These are phyloP conservation scores for Leonotis leonurus DNA, from an alignment of 257 asterid genomes.

Conservation along the genomic window DNA sequence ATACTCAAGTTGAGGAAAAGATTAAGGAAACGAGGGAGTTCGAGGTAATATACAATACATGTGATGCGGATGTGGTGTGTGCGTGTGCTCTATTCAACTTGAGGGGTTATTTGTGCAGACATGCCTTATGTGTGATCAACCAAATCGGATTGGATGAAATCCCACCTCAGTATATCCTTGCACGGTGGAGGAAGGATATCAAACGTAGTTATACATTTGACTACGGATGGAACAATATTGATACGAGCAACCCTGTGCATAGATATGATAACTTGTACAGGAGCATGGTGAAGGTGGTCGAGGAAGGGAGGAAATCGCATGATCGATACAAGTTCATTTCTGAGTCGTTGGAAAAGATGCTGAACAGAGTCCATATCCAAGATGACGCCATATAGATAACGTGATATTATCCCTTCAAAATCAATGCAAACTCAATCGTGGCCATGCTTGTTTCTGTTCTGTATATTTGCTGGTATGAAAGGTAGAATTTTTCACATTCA, in stretches of 20 bases:
- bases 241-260: slow-evolving; percentile 41
- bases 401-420: neutral
- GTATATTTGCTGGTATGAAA: slow-evolving; percentile 1
- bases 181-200: slow-evolving; percentile 54
- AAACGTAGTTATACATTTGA: slow-evolving; percentile 25
- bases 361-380: slow-evolving; percentile 28
- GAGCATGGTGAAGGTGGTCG: slow-evolving; percentile 33
- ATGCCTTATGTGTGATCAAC: slow-evolving; percentile 42
- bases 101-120: slow-evolving; percentile 58
- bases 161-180: slow-evolving; percentile 55
- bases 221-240: slow-evolving; percentile 32
- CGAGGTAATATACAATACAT: slow-evolving; percentile 39
- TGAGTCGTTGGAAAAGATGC: slow-evolving; percentile 34
- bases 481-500: neutral
- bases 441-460: neutral
- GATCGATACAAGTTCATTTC: slow-evolving; percentile 36
- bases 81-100: slow-evolving; percentile 47
- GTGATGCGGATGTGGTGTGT: slow-evolving; percentile 33
- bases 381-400: slow-evolving; percentile 13
- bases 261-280: slow-evolving; percentile 44
- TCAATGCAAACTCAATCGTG: neutral
- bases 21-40: slow-evolving; percentile 34
- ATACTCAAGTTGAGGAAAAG: slow-evolving; percentile 23
- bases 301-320: slow-evolving; percentile 46
- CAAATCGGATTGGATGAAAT: slow-evolving; percentile 43